Base-by-base conservation (phyloP, 140 eudicot species). In the Bidens hawaiensis region DNA sequence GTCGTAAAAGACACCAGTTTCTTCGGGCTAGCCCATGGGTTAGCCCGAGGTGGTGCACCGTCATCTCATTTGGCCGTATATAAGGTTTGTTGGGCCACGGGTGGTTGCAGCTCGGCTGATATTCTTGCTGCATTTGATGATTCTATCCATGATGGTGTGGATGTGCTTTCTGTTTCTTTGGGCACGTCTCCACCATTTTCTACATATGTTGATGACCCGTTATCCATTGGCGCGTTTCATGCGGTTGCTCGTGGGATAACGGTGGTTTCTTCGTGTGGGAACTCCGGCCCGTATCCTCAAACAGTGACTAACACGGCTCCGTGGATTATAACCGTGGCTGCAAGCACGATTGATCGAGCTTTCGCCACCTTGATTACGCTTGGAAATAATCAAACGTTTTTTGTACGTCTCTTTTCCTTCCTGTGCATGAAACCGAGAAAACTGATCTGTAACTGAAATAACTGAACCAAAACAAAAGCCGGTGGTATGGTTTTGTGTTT, bases 51-150 rank as follows among this genome's bases (percentile, higher is more conserved):
- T 0, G 90, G 90, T 9, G 83, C 83, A 16, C 75, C 90, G 33
- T 61, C 67, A 15, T 69, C 90, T 52, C 61, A 80, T 12, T n/a
- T 83, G 28, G 83, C 90, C 22, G 58, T 77, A 16, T 83, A 83
- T 68, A 83, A 83, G 59, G 90, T 74, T 34, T 83, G 90, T 46
- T 83, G 83, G 86, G 53, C 67, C 30, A 70, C 65, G 14, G 85
- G 77, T 3, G 74, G 81, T n/a, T 83, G 86, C 54, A 67, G 75
- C 79, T 61, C 73, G 0, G 86, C 83, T 28, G 90, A 79, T 38
- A 63, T 83, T 18, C 78, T 83, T 18, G 83, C 82, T 6, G 90
- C 86, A 16, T 69, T 83, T 22, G 86, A 83, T 42, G 83, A 83
- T 70, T 77, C 86, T 1, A 73, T 80, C 14, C 15, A 0, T 24